These are phyloP conservation scores for Paramarasmius palmivorus DNA, from an alignment of 1,284 basidiomycete species.

Conservation along the genomic window DNA sequence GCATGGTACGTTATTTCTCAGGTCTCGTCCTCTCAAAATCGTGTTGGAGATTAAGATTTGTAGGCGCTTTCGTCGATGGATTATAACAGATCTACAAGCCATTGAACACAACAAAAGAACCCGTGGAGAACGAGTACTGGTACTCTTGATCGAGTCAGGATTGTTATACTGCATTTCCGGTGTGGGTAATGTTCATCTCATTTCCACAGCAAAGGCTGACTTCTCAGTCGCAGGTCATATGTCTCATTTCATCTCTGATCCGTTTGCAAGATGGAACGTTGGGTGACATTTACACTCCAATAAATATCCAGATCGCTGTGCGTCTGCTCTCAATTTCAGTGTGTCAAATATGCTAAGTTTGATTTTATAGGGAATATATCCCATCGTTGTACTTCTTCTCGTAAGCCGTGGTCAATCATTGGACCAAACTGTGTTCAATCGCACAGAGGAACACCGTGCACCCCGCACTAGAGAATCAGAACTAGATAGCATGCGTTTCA, in stretches of 20 bases:
- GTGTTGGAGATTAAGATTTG: not conserved
- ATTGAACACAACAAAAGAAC: not conserved
- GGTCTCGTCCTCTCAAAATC: not conserved
- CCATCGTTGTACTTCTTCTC: slow-evolving; percentile 20
- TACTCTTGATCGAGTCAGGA: slow-evolving; percentile 3
- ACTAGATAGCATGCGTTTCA: not conserved
- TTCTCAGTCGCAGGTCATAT: slow-evolving; percentile 11
- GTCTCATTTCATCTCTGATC: slow-evolving; percentile 15
- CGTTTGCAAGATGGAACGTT: slow-evolving; percentile 20
- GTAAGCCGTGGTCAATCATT: slow-evolving; percentile 15
- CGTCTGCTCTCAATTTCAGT: not conserved
- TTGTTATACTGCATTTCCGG: slow-evolving; percentile 2
- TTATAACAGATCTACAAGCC: not conserved
- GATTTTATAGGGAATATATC: slow-evolving; percentile 19
- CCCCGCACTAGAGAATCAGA: not conserved
- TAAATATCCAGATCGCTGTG: slow-evolving; percentile 21
- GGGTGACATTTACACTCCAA: slow-evolving; percentile 19
- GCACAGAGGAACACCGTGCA: not conserved
- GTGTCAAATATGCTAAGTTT: not conserved
- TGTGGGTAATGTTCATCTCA: not conserved
- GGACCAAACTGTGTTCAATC: slow-evolving; percentile 5
- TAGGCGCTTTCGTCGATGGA: slow-evolving; percentile 1
- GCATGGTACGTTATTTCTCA: not conserved
- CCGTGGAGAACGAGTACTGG: not conserved
- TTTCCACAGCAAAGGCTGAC: not conserved